Conservation (phyloP, 352 stramenopile genomes). For the Globisporangium polare region DNA sequence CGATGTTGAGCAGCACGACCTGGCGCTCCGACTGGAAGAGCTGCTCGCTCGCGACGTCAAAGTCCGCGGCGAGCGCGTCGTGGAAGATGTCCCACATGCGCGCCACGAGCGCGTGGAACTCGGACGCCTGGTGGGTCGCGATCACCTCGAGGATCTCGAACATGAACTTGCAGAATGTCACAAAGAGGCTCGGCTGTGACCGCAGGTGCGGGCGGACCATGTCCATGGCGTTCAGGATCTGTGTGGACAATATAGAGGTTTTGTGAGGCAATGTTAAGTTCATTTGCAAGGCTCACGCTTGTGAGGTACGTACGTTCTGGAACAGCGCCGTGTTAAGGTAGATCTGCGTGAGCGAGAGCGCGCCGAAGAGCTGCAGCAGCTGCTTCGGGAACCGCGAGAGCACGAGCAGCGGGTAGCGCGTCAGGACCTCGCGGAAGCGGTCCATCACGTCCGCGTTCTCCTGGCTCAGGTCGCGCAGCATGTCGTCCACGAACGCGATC, state of each 20-base stretch:
- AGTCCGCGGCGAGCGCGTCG: slow-evolving; percentile 37
- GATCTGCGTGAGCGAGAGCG: slow-evolving; percentile 60
- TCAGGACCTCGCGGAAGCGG: slow-evolving; percentile 50
- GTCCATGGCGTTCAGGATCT: slow-evolving; percentile 64
- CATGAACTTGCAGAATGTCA: slow-evolving; percentile 44
- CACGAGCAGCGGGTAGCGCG: slow-evolving; percentile 52
- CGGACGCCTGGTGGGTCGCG: slow-evolving; percentile 50
- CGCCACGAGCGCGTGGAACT: slow-evolving; percentile 61
- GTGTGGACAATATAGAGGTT: no score
- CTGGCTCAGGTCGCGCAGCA: slow-evolving; percentile 34
- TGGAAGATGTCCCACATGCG: slow-evolving; percentile 48
- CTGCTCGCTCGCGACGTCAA: slow-evolving; percentile 25
- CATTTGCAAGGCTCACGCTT: background rate
- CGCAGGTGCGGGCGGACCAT: slow-evolving; percentile 40
- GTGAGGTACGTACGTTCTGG: slow-evolving; percentile 40
- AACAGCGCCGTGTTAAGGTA: slow-evolving; percentile 63
- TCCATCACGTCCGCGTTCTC: slow-evolving; percentile 52
- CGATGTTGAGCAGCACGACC: slow-evolving; percentile 37
- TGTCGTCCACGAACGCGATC: slow-evolving; percentile 43
- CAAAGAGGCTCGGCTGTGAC: slow-evolving; percentile 26
- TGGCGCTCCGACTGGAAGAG: slow-evolving; percentile 38
- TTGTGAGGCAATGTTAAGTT: no score
- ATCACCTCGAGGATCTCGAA: slow-evolving; percentile 72
- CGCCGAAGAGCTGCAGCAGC: slow-evolving; percentile 48
- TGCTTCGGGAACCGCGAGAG: slow-evolving; percentile 44